Evolutionary conservation across 2,329 filamentous ascomycete species (phyloP).

Genomic region (Elsinoe arachidis): DNA sequence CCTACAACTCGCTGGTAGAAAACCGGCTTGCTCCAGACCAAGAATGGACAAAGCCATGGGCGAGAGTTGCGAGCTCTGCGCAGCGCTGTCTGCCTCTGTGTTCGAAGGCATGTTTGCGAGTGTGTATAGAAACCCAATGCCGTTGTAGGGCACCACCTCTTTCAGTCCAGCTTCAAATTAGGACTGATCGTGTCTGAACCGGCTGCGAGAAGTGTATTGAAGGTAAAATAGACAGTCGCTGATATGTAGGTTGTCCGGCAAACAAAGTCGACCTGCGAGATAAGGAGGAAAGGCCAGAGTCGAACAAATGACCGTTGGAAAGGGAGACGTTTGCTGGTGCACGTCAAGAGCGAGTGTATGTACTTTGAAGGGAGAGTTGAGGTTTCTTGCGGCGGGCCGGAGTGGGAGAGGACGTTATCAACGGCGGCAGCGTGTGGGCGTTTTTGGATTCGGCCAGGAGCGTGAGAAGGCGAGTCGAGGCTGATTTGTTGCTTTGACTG

Average conservation of each 20-base stretch:
- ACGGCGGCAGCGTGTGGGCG: constrained; percentile 3
- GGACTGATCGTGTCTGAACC: neutral
- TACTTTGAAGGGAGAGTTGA: neutral
- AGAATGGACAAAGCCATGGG: constrained; percentile 15
- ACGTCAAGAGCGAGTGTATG: constrained; percentile 1
- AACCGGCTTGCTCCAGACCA: constrained; percentile 12
- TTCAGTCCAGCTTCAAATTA: neutral
- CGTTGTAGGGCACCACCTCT: neutral
- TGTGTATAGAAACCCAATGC: neutral
- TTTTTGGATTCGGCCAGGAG: constrained; percentile 4
- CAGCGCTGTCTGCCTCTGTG: neutral
- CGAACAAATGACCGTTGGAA: constrained; percentile 11
- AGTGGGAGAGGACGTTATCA: constrained; percentile 4
- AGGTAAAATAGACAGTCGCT: neutral
- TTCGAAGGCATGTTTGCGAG: neutral
- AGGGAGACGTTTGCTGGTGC: constrained; percentile 5
- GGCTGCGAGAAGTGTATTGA: neutral
- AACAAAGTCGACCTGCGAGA: neutral
- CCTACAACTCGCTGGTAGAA: neutral
- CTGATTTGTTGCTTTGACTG: neutral
- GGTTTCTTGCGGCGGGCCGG: neutral
- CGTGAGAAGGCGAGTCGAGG: neutral
- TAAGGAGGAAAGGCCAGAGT: constrained; percentile 8
- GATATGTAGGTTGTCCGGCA: constrained; percentile 3
- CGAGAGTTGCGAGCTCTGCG: constrained; percentile 14